These are phyloP conservation scores for Periconia sp. DNA, from an alignment of 2,329 filamentous ascomycete species.

Conservation along the genomic window DNA sequence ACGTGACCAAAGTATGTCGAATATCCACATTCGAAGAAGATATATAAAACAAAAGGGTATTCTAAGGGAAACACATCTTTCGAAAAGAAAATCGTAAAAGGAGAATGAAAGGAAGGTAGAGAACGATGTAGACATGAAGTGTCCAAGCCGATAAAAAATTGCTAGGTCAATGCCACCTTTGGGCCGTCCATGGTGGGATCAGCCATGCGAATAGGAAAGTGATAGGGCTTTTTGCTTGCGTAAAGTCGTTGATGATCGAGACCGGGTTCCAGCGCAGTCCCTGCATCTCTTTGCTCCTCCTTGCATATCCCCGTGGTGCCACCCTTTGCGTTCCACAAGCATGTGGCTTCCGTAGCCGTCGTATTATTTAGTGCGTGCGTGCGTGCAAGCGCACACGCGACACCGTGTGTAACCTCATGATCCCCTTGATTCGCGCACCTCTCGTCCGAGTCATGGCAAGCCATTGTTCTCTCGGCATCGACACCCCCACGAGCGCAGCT, in stretches of 20 bases:
- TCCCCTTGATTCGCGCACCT: slow-evolving; percentile 3
- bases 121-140: not conserved
- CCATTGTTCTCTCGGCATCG: not conserved
- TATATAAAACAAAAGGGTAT: no score
- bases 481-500: slow-evolving; percentile 7
- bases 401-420: slow-evolving; percentile 9
- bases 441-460: not conserved
- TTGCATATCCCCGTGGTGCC: slow-evolving; percentile 1
- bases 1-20: no score
- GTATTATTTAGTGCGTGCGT: slow-evolving; percentile 7
- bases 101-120: no score
- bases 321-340: slow-evolving; percentile 1
- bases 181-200: no score
- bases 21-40: no score
- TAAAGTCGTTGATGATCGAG: slow-evolving; percentile 13
- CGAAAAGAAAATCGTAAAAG: no score
- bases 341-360: slow-evolving; percentile 10
- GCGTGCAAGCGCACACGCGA: slow-evolving; percentile 3
- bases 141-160: no score
- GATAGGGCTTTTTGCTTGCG: slow-evolving; percentile 8
- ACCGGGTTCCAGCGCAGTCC: slow-evolving; percentile 8
- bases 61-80: no score
- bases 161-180: no score
- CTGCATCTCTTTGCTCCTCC: slow-evolving; percentile 7
- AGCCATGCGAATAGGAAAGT: no score